Base-by-base conservation (phyloP, 352 stramenopile genomes). In the Thraustochytrium sp. region DNA sequence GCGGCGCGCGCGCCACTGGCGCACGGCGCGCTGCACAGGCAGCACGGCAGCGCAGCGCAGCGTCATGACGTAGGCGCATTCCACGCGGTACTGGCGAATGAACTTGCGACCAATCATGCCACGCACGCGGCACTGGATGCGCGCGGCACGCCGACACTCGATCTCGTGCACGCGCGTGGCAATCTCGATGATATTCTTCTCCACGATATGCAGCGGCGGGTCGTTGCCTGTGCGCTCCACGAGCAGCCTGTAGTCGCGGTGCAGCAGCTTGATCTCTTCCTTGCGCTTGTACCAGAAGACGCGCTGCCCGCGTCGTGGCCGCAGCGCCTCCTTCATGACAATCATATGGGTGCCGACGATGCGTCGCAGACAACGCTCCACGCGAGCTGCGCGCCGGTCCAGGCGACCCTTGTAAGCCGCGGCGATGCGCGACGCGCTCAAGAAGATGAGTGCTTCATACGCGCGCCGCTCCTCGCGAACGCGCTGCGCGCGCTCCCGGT, bases 251-350 rank as follows among this genome's bases (percentile, higher is more conserved):
- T 89, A 89, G 59, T 89, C 72, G 9, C 34, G 26, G 62, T 88
- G 85, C 18, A 89, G 51, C 40, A 87, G 74, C 29, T 87, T 46
- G 37, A 87, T 51, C 54, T 89, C 86, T n/a, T 73, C 73, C 42
- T 85, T 38, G 31, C 73, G 62, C 62, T 88, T 87, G 73, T 89
- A 89, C 86, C 86, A 89, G 38, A 89, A 89, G 2, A 89, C 86
- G 40, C 76, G 89, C 36, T 63, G 55, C 29, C 75, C 51, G 36
- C 54, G 11, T 11, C 65, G 76, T 46, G 61, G 78, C 37, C 62
- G 31, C n/a, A 89, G 40, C 21, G 86, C 86, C 38, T 87, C 56
- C 31, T 77, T 46, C 29, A 89, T 80, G 26, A 89, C 61, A 26
- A 85, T 62, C 29, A 48, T 51, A 75, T 89, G 77, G 26, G 77